Conservation (phyloP, 345 rosid species). For the Carallia pectinifolia region DNA sequence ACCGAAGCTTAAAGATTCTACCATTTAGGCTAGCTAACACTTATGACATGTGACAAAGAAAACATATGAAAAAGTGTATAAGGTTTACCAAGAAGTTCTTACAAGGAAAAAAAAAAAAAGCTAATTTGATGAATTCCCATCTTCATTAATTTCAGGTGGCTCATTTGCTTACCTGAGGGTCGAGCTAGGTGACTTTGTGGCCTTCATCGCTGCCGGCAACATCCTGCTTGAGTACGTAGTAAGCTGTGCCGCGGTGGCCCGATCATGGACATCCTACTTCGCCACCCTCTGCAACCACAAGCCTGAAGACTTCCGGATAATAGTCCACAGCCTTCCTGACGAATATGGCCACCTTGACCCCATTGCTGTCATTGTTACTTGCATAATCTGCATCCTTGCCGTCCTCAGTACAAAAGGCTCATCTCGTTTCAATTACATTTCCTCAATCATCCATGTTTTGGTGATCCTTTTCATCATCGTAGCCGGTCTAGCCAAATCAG, state of each 20-base stretch:
- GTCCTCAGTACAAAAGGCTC: conserved; percentile 28
- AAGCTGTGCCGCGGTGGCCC: conserved; percentile 18
- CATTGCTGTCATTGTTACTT: conserved; percentile 14
- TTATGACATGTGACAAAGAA: too few species aligned
- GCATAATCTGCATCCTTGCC: conserved; percentile 14
- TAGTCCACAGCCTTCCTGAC: conserved; percentile 16
- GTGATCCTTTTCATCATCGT: conserved; percentile 25
- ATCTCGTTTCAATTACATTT: conserved; percentile 22
- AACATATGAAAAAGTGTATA: too few species aligned
- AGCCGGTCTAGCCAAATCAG: conserved; percentile 21
- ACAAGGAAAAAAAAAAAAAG: neutral
- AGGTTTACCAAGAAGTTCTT: too few species aligned
- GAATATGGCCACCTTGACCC: conserved; percentile 26
- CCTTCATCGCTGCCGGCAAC: conserved; percentile 29
- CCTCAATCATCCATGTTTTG: conserved; percentile 19
- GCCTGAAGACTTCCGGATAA: conserved; percentile 20
- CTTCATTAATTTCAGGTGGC: conserved; percentile 12
- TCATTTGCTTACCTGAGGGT: conserved; percentile 27
- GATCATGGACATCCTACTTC: conserved; percentile 25
- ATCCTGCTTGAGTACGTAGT: conserved; percentile 27
- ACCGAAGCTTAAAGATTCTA: too few species aligned
- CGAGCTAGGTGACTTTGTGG: conserved; percentile 26
- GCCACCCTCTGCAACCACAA: conserved; percentile 24
- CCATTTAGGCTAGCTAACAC: too few species aligned
- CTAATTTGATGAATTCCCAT: neutral